These are phyloP conservation scores for Zopfochytrium polystomum DNA, from an alignment of 371 early-diverging fungal genomes.

Conservation along the genomic window DNA sequence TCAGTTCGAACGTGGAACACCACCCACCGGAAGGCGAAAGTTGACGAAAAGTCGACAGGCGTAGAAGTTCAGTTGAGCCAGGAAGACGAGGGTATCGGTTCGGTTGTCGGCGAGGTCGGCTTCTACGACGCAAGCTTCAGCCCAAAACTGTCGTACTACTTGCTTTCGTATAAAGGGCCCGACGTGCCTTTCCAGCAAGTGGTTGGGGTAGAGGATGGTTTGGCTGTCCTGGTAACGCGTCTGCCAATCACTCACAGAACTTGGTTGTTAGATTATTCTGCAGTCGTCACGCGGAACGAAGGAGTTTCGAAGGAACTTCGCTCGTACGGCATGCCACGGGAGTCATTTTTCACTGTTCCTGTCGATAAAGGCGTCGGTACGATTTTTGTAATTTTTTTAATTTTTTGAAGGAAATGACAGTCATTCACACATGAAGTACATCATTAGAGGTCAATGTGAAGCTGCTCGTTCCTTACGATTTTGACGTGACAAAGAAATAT, in stretches of 20 bases:
- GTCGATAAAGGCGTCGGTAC: constrained; percentile 6
- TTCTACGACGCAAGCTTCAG: constrained; percentile 75
- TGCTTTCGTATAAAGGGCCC: constrained; percentile 80
- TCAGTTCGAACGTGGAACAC: constrained; percentile 16
- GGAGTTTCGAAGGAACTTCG: constrained; percentile 1
- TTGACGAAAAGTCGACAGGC: background rate
- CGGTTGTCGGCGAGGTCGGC: constrained; percentile 44
- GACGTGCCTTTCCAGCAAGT: constrained; percentile 67
- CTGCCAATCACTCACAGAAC: background rate
- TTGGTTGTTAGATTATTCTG: too few species aligned
- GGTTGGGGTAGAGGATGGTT: constrained; percentile 10
- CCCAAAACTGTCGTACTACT: constrained; percentile 67
- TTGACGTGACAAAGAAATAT: constrained; percentile 67
- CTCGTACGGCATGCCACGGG: constrained; percentile 14
- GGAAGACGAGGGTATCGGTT: constrained; percentile 12
- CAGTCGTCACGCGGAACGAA: background rate
- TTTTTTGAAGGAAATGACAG: too few species aligned
- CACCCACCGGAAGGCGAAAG: constrained; percentile 6
- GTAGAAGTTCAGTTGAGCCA: background rate
- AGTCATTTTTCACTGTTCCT: constrained; percentile 9
- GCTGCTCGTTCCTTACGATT: constrained; percentile 78
- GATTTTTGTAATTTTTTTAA: too few species aligned
- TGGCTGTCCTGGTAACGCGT: background rate
- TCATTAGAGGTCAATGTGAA: constrained; percentile 75
- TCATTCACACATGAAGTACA: too few species aligned